These are phyloP conservation scores for Aspergillus glaucus DNA, from an alignment of 2,329 filamentous ascomycete species.

Conservation along the genomic window DNA sequence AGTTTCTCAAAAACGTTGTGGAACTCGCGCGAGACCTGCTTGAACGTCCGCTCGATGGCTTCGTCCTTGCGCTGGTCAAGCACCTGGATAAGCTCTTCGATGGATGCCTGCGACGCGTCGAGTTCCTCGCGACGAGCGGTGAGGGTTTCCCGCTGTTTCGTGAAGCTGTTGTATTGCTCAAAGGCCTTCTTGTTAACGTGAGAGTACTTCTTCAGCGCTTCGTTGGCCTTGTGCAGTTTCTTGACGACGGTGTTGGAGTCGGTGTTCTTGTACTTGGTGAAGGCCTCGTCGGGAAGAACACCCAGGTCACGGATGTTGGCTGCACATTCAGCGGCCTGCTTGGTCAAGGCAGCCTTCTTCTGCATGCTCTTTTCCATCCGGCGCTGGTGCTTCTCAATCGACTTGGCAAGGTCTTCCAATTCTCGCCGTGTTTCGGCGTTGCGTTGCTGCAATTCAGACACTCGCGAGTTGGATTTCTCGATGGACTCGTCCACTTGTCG, in stretches of 20 bases:
- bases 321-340: conserved; percentile 71
- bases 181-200: conserved; percentile 99
- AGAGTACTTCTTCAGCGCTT: conserved; percentile 90
- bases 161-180: conserved; percentile 98
- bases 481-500: conserved; percentile 68
- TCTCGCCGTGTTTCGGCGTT: conserved; percentile 61
- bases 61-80: conserved; percentile 95
- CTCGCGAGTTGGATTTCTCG: conserved; percentile 51
- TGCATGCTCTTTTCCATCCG: conserved; percentile 87
- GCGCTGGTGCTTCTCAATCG: conserved; percentile 81
- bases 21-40: conserved; percentile 93
- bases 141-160: conserved; percentile 79
- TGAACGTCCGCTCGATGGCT: conserved; percentile 96
- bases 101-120: conserved; percentile 76
- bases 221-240: conserved; percentile 83
- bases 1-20: conserved; percentile 88
- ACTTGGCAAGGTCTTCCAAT: conserved; percentile 67
- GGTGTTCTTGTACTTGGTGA: conserved; percentile 81
- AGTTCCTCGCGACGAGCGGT: conserved; percentile 80
- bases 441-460: conserved; percentile 54
- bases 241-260: conserved; percentile 67
- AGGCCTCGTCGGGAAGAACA: conserved; percentile 87
- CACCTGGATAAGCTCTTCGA: conserved; percentile 85
- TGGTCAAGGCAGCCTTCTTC: conserved; percentile 72
- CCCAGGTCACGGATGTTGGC: conserved; percentile 90